Percentiles rank a stretch among this genome's conserved stretches.
These are phyloP conservation scores for Ilex aquifolium DNA, from an alignment of 257 asterid genomes.

Conservation along the genomic window DNA sequence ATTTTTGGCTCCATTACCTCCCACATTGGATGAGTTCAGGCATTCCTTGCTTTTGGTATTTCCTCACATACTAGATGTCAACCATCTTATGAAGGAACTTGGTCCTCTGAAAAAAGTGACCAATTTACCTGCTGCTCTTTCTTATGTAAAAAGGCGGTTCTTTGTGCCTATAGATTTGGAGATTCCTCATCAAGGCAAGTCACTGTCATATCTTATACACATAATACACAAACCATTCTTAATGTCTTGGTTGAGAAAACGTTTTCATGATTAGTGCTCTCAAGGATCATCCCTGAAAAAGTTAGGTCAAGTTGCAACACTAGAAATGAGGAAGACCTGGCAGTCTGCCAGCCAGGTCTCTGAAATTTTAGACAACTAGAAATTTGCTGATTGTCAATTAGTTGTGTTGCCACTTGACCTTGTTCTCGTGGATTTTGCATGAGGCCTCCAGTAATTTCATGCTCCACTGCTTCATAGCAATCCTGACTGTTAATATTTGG, in stretches of 20 bases:
- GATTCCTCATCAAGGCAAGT: constrained; percentile 49
- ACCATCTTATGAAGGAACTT: constrained; percentile 68
- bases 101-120: constrained; percentile 45
- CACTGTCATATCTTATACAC: constrained; percentile 10
- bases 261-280: not conserved
- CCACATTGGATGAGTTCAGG: constrained; percentile 55
- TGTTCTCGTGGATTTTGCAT: not conserved
- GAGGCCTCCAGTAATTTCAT: not conserved
- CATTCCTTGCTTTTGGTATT: constrained; percentile 46
- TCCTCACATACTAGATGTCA: constrained; percentile 59
- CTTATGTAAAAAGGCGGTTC: constrained; percentile 52
- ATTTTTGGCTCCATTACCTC: constrained; percentile 75
- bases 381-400: not conserved
- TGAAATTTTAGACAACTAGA: not conserved
- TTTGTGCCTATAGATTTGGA: constrained; percentile 47
- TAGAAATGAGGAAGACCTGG: not conserved
- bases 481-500: constrained; percentile 12
- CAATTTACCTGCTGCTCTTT: constrained; percentile 49
- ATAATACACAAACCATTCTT: constrained; percentile 1
- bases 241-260: not conserved
- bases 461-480: constrained; percentile 7
- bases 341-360: not conserved
- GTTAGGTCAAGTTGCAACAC: not conserved
- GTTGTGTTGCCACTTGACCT: constrained; percentile 3
- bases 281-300: not conserved